Conservation (phyloP, 75 land plant species). For the Pinus taeda region DNA sequence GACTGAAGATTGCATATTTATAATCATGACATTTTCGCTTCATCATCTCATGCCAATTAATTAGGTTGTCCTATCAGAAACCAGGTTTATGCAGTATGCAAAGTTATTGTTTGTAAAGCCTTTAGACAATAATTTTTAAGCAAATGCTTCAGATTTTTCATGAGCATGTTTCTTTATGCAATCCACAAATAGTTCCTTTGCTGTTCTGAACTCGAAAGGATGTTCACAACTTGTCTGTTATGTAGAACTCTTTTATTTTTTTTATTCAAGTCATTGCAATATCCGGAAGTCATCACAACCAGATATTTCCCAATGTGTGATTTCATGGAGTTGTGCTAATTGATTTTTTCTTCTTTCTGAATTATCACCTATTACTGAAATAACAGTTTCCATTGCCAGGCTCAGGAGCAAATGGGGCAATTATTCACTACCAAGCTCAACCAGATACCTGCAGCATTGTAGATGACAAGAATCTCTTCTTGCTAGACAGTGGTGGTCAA, state of each 20-base stretch:
- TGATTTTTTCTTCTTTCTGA: neutral
- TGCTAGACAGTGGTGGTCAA: slow-evolving; percentile 95
- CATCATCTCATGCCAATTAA: neutral
- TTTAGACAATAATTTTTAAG: neutral
- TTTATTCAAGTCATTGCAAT: neutral
- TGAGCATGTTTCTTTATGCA: neutral
- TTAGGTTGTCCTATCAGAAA: neutral
- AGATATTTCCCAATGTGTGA: neutral
- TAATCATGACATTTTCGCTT: neutral
- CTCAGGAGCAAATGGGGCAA: slow-evolving; percentile 94
- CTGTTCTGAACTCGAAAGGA: neutral
- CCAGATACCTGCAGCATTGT: slow-evolving; percentile 72
- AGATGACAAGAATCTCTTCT: slow-evolving; percentile 66
- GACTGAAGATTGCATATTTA: too few relatives aligned
- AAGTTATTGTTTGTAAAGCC: too few relatives aligned
- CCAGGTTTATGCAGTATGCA: neutral
- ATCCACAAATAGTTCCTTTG: neutral
- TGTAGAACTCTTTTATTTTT: neutral
- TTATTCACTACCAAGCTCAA: slow-evolving; percentile 88
- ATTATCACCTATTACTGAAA: too few relatives aligned
- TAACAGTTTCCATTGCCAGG: slow-evolving; percentile 25
- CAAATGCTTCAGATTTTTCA: neutral
- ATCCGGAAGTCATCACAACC: neutral
- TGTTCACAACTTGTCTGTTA: neutral
- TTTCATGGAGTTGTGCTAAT: neutral